These are phyloP conservation scores for Austroboletus rostrupii DNA, from an alignment of 1,284 basidiomycete species.

Conservation along the genomic window DNA sequence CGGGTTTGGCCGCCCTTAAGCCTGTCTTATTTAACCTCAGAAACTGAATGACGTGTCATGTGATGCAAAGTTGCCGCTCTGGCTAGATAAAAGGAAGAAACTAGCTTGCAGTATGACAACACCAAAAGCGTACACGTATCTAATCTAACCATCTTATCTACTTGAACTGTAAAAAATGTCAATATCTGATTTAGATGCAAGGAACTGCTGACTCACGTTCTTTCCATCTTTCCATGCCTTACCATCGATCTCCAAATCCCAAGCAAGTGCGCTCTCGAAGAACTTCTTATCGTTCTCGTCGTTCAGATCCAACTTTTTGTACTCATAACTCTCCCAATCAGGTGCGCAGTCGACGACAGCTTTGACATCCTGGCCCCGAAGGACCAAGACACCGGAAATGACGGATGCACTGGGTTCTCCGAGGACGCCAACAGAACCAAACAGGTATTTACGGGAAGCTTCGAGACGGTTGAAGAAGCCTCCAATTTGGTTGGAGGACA, in stretches of 20 bases:
- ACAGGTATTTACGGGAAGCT: conserved; percentile 92
- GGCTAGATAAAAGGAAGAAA: too few relatives aligned
- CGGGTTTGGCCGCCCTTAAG: too few relatives aligned
- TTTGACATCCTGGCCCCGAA: conserved; percentile 71
- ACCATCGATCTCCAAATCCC: conserved; percentile 84
- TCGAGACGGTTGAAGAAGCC: conserved; percentile 98
- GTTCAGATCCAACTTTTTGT: conserved; percentile 66
- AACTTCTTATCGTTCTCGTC: conserved; percentile 77
- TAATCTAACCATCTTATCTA: conserved; percentile 15
- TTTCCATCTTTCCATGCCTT: conserved; percentile 88
- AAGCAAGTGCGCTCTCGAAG: conserved; percentile 87
- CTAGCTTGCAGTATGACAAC: neutral
- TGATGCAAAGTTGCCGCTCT: too few relatives aligned
- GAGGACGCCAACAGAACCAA: conserved; percentile 90
- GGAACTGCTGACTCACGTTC: conserved; percentile 52
- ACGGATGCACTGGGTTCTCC: conserved; percentile 74
- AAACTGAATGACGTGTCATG: too few relatives aligned
- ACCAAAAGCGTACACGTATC: conserved; percentile 24
- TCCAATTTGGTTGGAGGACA: conserved; percentile 86
- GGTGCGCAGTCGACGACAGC: conserved; percentile 82
- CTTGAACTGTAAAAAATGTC: conserved; percentile 23
- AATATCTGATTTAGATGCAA: neutral
- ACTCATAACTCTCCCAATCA: conserved; percentile 89
- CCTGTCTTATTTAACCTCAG: too few relatives aligned
- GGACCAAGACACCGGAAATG: conserved; percentile 80